phyloP scores from a whole-genome alignment of 306 rosid genomes.

The Amphicarpaea edgeworthii region DNA sequence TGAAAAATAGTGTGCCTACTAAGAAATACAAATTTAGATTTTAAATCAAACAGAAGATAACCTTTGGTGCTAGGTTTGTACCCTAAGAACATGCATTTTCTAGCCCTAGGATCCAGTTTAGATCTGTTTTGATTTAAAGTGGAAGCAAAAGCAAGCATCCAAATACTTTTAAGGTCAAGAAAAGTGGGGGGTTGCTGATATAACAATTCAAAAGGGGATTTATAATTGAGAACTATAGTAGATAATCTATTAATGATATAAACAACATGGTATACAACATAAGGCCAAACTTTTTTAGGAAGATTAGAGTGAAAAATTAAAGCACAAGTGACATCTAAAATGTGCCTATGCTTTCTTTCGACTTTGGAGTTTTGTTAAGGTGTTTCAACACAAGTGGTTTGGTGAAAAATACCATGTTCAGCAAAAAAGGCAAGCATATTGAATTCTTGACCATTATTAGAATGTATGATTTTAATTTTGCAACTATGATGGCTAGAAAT shows the following conservation, averaged over 20 bases:
- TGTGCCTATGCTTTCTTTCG: background rate
- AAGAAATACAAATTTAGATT: too few species aligned
- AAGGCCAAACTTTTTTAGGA: background rate
- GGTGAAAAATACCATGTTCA: background rate
- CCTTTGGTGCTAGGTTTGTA: too few species aligned
- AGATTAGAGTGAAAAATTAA: background rate
- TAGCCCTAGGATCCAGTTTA: background rate
- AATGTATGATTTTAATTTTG: too few species aligned
- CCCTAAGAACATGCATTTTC: background rate
- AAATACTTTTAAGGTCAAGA: too few species aligned
- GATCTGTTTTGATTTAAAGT: too few species aligned
- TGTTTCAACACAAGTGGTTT: background rate
- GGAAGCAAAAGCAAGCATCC: background rate
- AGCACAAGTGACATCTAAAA: background rate
- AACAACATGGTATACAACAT: background rate
- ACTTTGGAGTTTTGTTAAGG: background rate
- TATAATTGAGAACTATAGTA: background rate
- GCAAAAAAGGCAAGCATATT: background rate
- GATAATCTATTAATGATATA: background rate
- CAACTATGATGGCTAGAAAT: too few species aligned
- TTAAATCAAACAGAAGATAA: too few species aligned
- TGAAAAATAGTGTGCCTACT: background rate
- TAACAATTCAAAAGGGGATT: background rate
- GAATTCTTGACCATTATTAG: background rate
- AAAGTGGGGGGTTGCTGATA: too few species aligned